phyloP scores from a whole-genome alignment of 129 eudicot genomes.

The Ambrosia trifida region DNA sequence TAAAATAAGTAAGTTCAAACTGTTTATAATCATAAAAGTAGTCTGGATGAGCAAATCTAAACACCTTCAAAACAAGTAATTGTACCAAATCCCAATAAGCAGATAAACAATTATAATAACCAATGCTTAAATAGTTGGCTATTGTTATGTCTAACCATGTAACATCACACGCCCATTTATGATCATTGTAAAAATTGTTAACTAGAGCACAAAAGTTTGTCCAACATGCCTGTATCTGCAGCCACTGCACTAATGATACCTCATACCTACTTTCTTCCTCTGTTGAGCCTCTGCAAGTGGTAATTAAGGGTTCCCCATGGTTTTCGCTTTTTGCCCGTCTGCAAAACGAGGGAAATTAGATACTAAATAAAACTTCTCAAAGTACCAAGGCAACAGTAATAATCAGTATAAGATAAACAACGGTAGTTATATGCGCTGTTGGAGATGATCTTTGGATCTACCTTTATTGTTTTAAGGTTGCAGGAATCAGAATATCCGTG shows the following conservation, averaged over 20 bases:
- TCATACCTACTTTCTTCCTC: constrained; percentile 38
- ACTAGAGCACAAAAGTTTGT: constrained; percentile 12
- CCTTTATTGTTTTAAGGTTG: background rate
- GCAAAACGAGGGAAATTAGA: constrained; percentile 10
- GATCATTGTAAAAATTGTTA: constrained; percentile 14
- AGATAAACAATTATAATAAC: background rate
- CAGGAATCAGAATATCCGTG: background rate
- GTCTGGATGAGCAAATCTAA: background rate
- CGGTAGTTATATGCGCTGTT: background rate
- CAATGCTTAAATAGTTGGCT: constrained; percentile 1
- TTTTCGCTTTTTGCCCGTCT: constrained; percentile 38
- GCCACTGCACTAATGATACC: background rate
- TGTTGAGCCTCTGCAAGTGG: constrained; percentile 46
- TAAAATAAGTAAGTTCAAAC: background rate
- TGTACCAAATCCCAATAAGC: background rate
- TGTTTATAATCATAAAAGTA: background rate
- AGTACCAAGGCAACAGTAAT: background rate
- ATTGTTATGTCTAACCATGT: constrained; percentile 4
- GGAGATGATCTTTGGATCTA: constrained; percentile 2
- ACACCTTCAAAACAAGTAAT: background rate
- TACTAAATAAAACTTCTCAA: background rate
- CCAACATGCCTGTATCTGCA: constrained; percentile 25
- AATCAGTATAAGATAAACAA: background rate
- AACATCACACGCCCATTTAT: constrained; percentile 19
- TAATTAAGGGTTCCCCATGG: constrained; percentile 42